A percentile compares a stretch with the other conserved stretches of the same genome.
Evolutionary conservation across 2,329 filamentous ascomycete genomes (phyloP).

Genomic region (Colletotrichum musicola): DNA sequence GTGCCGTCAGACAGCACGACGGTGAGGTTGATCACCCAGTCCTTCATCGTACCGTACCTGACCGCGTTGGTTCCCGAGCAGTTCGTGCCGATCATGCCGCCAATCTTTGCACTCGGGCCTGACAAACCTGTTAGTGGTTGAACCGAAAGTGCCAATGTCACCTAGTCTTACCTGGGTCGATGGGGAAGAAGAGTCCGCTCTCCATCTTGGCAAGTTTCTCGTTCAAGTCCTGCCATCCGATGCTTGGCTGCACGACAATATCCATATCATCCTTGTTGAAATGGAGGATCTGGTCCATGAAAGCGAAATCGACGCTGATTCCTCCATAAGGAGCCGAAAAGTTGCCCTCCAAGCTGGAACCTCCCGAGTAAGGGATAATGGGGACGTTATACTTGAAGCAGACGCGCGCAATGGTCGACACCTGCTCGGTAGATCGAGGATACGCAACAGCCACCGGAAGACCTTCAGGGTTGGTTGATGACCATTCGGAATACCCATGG

Average conservation of each 20-base stretch:
- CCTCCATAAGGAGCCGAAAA: constrained; percentile 90
- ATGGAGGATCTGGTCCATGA: constrained; percentile 85
- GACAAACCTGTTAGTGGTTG: constrained; percentile 4
- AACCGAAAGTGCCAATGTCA: not conserved
- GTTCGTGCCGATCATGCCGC: constrained; percentile 86
- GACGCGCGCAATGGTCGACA: constrained; percentile 71
- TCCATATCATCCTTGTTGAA: constrained; percentile 93
- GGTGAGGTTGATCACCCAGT: constrained; percentile 87
- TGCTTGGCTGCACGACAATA: constrained; percentile 88
- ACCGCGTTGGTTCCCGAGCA: constrained; percentile 84
- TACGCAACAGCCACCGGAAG: constrained; percentile 75
- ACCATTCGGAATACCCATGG: constrained; percentile 78
- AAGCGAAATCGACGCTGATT: constrained; percentile 88
- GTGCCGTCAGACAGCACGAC: constrained; percentile 84
- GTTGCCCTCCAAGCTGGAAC: constrained; percentile 88
- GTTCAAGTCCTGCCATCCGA: constrained; percentile 94
- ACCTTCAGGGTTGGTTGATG: constrained; percentile 69
- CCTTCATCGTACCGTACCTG: constrained; percentile 87
- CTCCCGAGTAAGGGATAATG: constrained; percentile 88
- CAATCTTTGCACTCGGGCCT: constrained; percentile 77
- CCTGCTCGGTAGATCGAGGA: constrained; percentile 71
- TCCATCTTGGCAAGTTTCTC: constrained; percentile 75
- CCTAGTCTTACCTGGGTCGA: constrained; percentile 77
- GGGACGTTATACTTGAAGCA: constrained; percentile 86
- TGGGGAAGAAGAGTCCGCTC: constrained; percentile 88